These are phyloP conservation scores for Cerrena zonata DNA, from an alignment of 1,284 basidiomycete species.

Conservation along the genomic window DNA sequence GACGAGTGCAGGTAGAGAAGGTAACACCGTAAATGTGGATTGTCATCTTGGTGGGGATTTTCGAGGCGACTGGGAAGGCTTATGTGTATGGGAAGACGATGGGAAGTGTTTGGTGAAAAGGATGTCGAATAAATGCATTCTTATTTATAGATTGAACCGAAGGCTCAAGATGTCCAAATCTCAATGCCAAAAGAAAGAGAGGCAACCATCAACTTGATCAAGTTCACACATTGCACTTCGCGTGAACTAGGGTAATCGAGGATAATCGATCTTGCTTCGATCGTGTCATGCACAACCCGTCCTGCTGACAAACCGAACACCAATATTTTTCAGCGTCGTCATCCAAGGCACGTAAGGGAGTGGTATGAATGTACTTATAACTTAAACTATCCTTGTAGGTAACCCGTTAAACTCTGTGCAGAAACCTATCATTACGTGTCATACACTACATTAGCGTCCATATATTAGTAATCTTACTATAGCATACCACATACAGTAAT, in stretches of 20 bases:
- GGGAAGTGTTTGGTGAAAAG: background rate
- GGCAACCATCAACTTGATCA: background rate
- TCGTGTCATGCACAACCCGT: background rate
- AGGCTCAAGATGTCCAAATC: background rate
- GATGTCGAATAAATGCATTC: background rate
- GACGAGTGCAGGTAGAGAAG: conserved; percentile 41
- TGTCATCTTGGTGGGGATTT: conserved; percentile 34
- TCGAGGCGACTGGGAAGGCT: background rate
- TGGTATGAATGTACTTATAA: too few species aligned
- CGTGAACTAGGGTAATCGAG: background rate
- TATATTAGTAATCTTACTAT: too few species aligned
- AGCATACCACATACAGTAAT: too few species aligned
- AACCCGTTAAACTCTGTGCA: too few species aligned
- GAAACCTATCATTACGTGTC: too few species aligned
- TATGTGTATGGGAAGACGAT: too few species aligned
- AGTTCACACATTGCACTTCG: background rate
- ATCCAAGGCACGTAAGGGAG: too few species aligned
- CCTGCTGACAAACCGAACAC: too few species aligned
- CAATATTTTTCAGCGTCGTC: too few species aligned
- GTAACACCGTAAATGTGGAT: conserved; percentile 43
- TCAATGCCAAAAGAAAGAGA: too few species aligned
- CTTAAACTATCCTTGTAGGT: too few species aligned
- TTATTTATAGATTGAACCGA: background rate
- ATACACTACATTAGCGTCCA: too few species aligned
- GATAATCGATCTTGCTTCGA: background rate